Percentiles rank a stretch among this genome's conserved stretches.
Evolutionary conservation across 371 early-diverging fungal species (phyloP).

Genomic region (Mucor indicus): DNA sequence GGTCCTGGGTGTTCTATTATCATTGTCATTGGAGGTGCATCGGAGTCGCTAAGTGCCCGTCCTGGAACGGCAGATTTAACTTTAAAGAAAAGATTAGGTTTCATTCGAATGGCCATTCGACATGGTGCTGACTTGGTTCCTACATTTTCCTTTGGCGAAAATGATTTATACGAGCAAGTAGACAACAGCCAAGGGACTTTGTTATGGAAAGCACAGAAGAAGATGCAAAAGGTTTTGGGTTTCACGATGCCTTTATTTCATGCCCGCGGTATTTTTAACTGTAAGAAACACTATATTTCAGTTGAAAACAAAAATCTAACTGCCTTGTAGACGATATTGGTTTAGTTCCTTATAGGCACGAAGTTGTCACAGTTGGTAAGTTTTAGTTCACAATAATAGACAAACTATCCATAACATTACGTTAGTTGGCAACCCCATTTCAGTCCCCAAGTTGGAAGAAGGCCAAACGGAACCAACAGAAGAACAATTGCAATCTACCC

Average conservation of each 20-base stretch:
- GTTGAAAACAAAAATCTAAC: not conserved
- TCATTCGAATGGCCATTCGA: slow-evolving; percentile 78
- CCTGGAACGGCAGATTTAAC: slow-evolving; percentile 67
- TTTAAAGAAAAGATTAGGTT: slow-evolving; percentile 72
- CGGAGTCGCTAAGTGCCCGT: slow-evolving; percentile 67
- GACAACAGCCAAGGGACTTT: slow-evolving; percentile 49
- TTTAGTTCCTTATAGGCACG: slow-evolving; percentile 56
- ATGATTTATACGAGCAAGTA: slow-evolving; percentile 72
- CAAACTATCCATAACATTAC: not conserved
- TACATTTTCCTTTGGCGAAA: slow-evolving; percentile 81
- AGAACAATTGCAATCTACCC: slow-evolving; percentile 58
- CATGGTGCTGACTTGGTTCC: slow-evolving; percentile 72
- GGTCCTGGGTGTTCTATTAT: slow-evolving; percentile 74
- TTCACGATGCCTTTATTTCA: slow-evolving; percentile 74
- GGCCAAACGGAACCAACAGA: slow-evolving; percentile 48
- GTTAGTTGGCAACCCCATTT: slow-evolving; percentile 63
- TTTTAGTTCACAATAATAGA: not conserved
- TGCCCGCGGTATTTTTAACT: slow-evolving; percentile 73
- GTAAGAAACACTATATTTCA: slow-evolving; percentile 30
- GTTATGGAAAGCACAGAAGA: slow-evolving; percentile 55
- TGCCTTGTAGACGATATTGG: slow-evolving; percentile 48
- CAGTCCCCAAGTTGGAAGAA: slow-evolving; percentile 40
- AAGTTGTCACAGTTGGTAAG: slow-evolving; percentile 52
- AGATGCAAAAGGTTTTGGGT: slow-evolving; percentile 57
- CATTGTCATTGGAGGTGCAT: slow-evolving; percentile 81